These are phyloP conservation scores for Tolypocladium amazonense DNA, from an alignment of 2,329 filamentous ascomycete genomes.

Conservation along the genomic window DNA sequence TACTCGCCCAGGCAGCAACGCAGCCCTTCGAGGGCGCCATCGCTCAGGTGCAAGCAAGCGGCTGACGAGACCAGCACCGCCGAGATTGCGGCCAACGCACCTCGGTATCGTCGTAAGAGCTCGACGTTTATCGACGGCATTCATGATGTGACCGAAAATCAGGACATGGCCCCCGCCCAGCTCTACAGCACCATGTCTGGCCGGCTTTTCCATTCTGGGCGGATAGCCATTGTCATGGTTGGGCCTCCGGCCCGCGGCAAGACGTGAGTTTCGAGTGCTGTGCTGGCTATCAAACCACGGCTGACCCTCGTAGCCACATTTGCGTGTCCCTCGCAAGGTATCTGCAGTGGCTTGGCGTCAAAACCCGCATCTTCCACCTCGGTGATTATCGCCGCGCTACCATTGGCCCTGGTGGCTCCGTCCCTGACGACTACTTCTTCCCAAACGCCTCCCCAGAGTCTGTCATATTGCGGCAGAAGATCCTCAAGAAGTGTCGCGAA, in stretches of 20 bases:
- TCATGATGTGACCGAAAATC: slow-evolving; percentile 78
- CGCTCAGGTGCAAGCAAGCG: too few relatives aligned
- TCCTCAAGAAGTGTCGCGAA: slow-evolving; percentile 91
- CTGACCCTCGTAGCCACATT: slow-evolving; percentile 55
- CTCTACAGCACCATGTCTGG: slow-evolving; percentile 98
- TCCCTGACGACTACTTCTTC: slow-evolving; percentile 97
- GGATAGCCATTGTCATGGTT: slow-evolving; percentile 95
- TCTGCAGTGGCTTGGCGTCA: slow-evolving; percentile 92
- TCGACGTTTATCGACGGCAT: slow-evolving; percentile 97
- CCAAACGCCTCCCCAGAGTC: slow-evolving; percentile 87
- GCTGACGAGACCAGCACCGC: slow-evolving; percentile 52
- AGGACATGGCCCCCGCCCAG: slow-evolving; percentile 82
- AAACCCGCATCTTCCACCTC: slow-evolving; percentile 94
- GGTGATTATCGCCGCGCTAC: slow-evolving; percentile 94
- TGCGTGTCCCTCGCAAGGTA: slow-evolving; percentile 93
- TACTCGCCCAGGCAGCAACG: background rate
- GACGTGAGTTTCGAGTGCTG: slow-evolving; percentile 49
- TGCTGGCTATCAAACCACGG: background rate
- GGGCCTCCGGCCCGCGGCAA: slow-evolving; percentile 91
- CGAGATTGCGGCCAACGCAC: slow-evolving; percentile 83
- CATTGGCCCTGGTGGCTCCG: slow-evolving; percentile 68
- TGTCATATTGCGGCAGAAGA: slow-evolving; percentile 91
- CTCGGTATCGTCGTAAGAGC: slow-evolving; percentile 81
- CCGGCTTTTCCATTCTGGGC: slow-evolving; percentile 88
- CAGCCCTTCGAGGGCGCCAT: background rate